Base-by-base conservation (phyloP, 1,139 yeast species). In the Kodamaea fungicola region DNA sequence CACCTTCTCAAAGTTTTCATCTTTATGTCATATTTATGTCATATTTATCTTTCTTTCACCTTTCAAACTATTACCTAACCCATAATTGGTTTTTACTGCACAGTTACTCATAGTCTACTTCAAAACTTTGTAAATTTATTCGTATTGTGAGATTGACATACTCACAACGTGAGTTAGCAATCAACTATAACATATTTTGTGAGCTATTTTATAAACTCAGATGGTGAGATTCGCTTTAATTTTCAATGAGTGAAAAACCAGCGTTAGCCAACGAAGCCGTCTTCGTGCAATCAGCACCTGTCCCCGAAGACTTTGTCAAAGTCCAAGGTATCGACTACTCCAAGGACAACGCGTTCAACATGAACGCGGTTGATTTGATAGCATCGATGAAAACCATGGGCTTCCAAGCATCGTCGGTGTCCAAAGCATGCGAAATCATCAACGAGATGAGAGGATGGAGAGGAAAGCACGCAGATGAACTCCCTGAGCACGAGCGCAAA, bases 351-450 rank as follows among this genome's bases (percentile, higher is more conserved):
- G 80, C 84, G 12, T 71, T 65, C 46, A 79, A 88, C 60, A 80
- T 86, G 77, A 69, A 72, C 35, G 97, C 97, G 22, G 71, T 73
- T 12, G 94, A 87, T 53, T 69, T 92, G 48, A 76, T 92, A 47
- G 71, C 69, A 27, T 78, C 94, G 29, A 92, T 94, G 98, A 78
- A 71, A 51, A 80, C 80, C 32, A 92, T 92, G 97, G 99, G 99
- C n/a, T 94, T 92, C 71, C 99, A 92, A 65, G 98, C 96, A 5
- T 77, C 90, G 12, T 76, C 94, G 2, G 74, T 92, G 31, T 82
- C 89, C 22, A 72, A 80, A 50, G 97, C 97, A 2, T 89, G 97
- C 59, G 95, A 87, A 22, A 86, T 92, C 48, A 88, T 92, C 44
- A 78, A 90, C 54, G 80, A 85, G 37, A 94, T 92, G 99, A 78